Conservation (phyloP, 2,329 filamentous ascomycete species). For the Saccharata proteae region DNA sequence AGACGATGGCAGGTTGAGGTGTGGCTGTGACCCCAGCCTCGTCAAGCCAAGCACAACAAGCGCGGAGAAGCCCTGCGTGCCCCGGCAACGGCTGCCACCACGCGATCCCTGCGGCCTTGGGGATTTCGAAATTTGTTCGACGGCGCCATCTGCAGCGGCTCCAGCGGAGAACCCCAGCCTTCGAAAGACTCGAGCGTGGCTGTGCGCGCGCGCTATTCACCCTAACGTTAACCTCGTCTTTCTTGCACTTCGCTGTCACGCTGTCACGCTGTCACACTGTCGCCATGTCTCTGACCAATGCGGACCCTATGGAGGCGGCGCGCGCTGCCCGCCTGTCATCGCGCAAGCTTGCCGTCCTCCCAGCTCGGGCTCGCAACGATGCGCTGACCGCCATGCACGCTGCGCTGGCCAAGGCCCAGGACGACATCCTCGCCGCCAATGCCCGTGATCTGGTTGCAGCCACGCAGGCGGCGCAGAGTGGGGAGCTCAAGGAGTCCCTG, state of each 20-base stretch:
- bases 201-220: no score
- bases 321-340: constrained; percentile 69
- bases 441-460: constrained; percentile 68
- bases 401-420: constrained; percentile 57
- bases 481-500: constrained; percentile 67
- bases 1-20: constrained; percentile 2
- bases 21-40: no score
- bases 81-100: constrained; percentile 1
- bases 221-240: no score
- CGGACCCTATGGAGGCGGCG: constrained; percentile 65
- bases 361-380: constrained; percentile 64
- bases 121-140: constrained; percentile 1
- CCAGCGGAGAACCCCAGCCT: neutral
- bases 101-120: neutral
- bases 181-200: neutral
- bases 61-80: neutral
- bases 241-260: neutral
- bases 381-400: constrained; percentile 74
- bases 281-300: constrained; percentile 79
- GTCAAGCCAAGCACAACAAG: constrained; percentile 1
- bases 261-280: neutral
- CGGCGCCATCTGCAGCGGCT: constrained; percentile 3
- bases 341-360: constrained; percentile 68
- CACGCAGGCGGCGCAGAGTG: constrained; percentile 58
- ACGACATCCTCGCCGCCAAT: constrained; percentile 77